Base-by-base conservation (phyloP, 2,329 filamentous ascomycete species). In the Geosmithia putterillii region DNA sequence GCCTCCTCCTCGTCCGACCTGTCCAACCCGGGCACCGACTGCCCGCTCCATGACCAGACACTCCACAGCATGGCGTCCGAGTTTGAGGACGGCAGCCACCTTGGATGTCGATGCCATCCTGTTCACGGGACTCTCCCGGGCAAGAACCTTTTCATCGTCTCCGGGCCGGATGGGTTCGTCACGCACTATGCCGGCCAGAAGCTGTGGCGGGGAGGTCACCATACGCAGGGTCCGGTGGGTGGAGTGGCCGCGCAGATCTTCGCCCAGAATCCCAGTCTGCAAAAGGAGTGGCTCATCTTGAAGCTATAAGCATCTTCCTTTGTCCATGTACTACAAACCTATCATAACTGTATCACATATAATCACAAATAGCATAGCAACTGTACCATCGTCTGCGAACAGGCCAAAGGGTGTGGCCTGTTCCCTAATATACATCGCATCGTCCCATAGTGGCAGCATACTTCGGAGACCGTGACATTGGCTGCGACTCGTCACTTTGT, bases 121-220 rank as follows among this genome's bases (percentile, higher is more conserved):
- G 45, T 43, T 1, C 40, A 49, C 10, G 53, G 52, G 6, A 23
- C 44, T 10, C 36, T 42, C 10, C 53, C 62, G 1, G 70, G 74
- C 1, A 75, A 73, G 48, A 80, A 79, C 46, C 58, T 95, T 18
- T 67, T 95, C n/a, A 69, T 95, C 44, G 76, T 96, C 1, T 94
- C 88, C 1, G 92, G 92, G 0, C 90, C 92, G 0, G 86, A 94
- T 43, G 90, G 92, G 1, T 96, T 96, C 62, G 73, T 96, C 35
- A 73, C 76, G 38, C 74, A 83, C 49, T 86, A 84, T 63, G 86
- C 87, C 2, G 90, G 92, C 1, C 47, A 79, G 9, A 95, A 94
- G 63, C 63, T 76, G 3, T 94, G 86, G 84, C 66, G 71, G 10
- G 72, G 73, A 22, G 86, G 87, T 0, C 66, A 67, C 45, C 83